These are phyloP conservation scores for Brettanomyces naardenensis DNA, from an alignment of 805 yeast genomes.

Conservation along the genomic window DNA sequence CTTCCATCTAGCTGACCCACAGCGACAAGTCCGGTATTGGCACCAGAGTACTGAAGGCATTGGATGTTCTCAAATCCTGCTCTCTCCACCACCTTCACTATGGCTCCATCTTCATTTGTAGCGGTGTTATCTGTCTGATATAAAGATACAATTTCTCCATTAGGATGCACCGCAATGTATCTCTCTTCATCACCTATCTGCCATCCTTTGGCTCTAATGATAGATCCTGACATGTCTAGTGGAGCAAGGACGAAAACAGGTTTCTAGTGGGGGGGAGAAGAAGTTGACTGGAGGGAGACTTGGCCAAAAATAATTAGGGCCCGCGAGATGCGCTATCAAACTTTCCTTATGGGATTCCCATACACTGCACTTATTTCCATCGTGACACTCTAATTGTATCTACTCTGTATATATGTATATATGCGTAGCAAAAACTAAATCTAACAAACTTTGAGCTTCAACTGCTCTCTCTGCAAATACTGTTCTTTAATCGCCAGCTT, in stretches of 20 bases:
- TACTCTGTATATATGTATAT: not conserved
- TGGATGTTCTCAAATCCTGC: slow-evolving; percentile 64
- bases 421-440: too few relatives aligned
- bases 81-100: slow-evolving; percentile 43
- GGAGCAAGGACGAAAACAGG: too few relatives aligned
- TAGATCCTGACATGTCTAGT: not conserved
- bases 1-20: slow-evolving; percentile 72
- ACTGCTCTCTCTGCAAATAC: slow-evolving; percentile 31
- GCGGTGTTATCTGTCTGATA: slow-evolving; percentile 43
- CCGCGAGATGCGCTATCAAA: too few relatives aligned
- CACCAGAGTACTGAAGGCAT: slow-evolving; percentile 54
- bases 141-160: slow-evolving; percentile 71
- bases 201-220: slow-evolving; percentile 56
- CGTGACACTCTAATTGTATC: not conserved
- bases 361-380: not conserved
- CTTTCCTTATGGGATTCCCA: not conserved
- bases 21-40: slow-evolving; percentile 51
- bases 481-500: slow-evolving; percentile 21
- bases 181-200: slow-evolving; percentile 46
- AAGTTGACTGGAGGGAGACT: too few relatives aligned
- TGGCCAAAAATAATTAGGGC: too few relatives aligned
- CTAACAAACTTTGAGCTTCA: slow-evolving; percentile 21
- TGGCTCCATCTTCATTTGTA: slow-evolving; percentile 37
- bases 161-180: slow-evolving; percentile 63
- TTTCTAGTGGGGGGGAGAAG: too few relatives aligned